phyloP scores from a whole-genome alignment of 2,329 filamentous ascomycete species.

The Diaporthe vexans region DNA sequence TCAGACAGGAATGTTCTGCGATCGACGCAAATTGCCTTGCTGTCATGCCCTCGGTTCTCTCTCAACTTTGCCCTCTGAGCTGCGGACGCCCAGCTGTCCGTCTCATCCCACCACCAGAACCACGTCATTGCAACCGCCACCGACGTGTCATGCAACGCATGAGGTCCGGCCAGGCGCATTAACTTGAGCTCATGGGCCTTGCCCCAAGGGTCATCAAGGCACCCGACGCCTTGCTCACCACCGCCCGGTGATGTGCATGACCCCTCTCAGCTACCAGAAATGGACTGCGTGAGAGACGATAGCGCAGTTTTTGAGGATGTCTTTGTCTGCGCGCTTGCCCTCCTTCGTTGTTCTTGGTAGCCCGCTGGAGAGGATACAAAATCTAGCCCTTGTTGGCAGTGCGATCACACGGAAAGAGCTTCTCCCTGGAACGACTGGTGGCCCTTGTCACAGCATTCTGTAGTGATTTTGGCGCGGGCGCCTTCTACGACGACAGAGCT shows the following conservation, averaged over 20 bases:
- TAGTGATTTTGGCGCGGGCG: constrained; percentile 49
- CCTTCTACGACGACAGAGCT: constrained; percentile 45
- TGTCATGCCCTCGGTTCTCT: constrained; percentile 59
- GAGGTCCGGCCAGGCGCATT: constrained; percentile 71
- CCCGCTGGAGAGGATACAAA: constrained; percentile 86
- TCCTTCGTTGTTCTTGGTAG: constrained; percentile 60
- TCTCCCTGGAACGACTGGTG: constrained; percentile 45
- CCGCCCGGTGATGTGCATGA: constrained; percentile 48
- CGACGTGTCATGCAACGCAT: constrained; percentile 60
- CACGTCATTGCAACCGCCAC: constrained; percentile 57
- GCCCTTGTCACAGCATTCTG: constrained; percentile 44
- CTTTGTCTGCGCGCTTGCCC: constrained; percentile 89
- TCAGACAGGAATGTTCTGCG: constrained; percentile 61
- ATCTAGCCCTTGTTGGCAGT: constrained; percentile 92
- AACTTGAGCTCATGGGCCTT: constrained; percentile 61
- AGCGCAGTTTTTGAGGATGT: constrained; percentile 95
- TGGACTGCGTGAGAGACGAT: constrained; percentile 62
- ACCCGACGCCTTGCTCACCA: constrained; percentile 59
- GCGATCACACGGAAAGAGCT: constrained; percentile 83
- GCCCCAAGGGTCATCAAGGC: constrained; percentile 60
- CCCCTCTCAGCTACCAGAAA: constrained; percentile 63
- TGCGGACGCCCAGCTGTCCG: constrained; percentile 45
- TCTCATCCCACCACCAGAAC: constrained; percentile 54
- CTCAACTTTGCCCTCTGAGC: constrained; percentile 42
- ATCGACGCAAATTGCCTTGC: constrained; percentile 54